Conservation (phyloP, 305 asterid genomes). For the Fraxinus floribunda region DNA sequence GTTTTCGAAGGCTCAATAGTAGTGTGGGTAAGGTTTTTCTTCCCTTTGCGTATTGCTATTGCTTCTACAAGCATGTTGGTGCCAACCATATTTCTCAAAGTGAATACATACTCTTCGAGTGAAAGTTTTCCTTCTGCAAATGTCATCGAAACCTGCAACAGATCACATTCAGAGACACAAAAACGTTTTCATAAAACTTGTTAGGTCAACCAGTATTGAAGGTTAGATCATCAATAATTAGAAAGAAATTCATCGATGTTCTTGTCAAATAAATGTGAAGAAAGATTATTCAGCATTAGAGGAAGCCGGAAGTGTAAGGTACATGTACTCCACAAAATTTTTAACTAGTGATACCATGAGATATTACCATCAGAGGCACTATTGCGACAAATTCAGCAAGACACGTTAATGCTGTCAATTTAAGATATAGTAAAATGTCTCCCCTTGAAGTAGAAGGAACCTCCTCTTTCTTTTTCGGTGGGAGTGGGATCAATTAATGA, state of each 20-base stretch:
- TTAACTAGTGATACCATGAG: neutral
- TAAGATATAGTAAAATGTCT: neutral
- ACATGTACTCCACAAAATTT: neutral
- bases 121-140: constrained; percentile 53
- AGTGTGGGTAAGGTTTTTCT: too few relatives aligned
- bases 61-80: constrained; percentile 51
- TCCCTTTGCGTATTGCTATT: neutral
- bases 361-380: neutral
- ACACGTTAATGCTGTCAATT: neutral
- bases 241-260: neutral
- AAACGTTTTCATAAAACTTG: neutral
- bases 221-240: neutral
- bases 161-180: neutral
- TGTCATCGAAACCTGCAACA: constrained; percentile 44
- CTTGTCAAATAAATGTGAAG: neutral
- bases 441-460: neutral
- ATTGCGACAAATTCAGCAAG: neutral
- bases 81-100: constrained; percentile 55
- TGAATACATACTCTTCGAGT: constrained; percentile 48
- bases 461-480: neutral
- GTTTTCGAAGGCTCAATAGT: too few relatives aligned
- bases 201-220: neutral
- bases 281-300: neutral
- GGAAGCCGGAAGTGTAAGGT: neutral
- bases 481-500: neutral